Conservation (phyloP, 2,329 filamentous ascomycete genomes). For the Fusarium burgessii region DNA sequence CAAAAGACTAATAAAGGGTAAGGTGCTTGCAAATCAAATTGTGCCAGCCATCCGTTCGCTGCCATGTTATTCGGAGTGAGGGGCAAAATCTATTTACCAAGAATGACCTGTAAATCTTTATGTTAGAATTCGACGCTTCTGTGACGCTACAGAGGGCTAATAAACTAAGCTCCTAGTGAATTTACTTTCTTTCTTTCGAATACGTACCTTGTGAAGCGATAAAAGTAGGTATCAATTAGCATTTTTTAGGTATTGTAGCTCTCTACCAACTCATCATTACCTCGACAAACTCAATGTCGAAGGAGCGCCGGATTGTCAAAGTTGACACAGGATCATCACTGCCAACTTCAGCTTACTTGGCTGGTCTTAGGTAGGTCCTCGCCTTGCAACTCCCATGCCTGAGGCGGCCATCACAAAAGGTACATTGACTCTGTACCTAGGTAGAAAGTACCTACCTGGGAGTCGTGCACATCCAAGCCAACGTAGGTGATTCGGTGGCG, state of each 20-base stretch:
- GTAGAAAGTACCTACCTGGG: neutral
- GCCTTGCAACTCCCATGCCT: neutral
- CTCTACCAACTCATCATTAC: neutral
- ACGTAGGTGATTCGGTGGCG: neutral
- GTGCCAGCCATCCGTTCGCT: slow-evolving; percentile 1
- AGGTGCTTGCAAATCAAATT: neutral
- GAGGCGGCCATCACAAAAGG: neutral
- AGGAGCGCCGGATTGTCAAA: neutral
- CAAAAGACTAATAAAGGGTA: neutral
- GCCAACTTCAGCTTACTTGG: slow-evolving; percentile 4
- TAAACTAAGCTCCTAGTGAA: neutral
- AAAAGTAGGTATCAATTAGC: neutral
- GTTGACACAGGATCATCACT: slow-evolving; percentile 1
- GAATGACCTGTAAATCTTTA: neutral
- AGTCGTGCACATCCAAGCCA: neutral
- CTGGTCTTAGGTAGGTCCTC: neutral
- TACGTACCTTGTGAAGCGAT: neutral
- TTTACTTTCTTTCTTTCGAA: neutral
- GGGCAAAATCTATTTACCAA: slow-evolving; percentile 6
- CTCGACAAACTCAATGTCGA: neutral
- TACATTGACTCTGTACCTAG: slow-evolving; percentile 4
- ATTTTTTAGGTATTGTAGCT: neutral
- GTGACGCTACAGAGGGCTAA: neutral
- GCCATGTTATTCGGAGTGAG: slow-evolving; percentile 20
- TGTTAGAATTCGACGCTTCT: neutral